Percentiles rank a stretch among this genome's conserved stretches.
Conservation (phyloP, 306 rosid genomes). For the Rubus idaeus region DNA sequence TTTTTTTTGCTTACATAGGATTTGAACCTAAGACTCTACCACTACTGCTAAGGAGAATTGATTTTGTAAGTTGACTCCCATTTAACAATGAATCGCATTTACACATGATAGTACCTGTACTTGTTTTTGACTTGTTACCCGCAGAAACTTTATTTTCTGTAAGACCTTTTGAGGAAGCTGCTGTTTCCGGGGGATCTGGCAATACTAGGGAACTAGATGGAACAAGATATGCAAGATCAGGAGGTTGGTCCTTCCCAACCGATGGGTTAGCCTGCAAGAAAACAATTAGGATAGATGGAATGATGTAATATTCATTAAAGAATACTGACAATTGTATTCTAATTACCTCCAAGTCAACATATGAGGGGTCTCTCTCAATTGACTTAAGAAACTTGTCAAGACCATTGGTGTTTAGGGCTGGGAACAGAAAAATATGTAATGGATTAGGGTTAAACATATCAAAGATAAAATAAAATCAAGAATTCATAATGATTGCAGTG, state of each 20-base stretch:
- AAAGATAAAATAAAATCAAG: slow-evolving; percentile 3
- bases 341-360: slow-evolving; percentile 91
- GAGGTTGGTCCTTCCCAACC: slow-evolving; percentile 92
- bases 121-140: slow-evolving; percentile 29
- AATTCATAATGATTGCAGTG: not conserved
- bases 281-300: slow-evolving; percentile 16
- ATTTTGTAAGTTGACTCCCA: not conserved
- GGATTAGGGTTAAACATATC: not conserved
- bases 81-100: slow-evolving; percentile 14
- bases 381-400: slow-evolving; percentile 80
- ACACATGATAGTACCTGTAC: slow-evolving; percentile 43
- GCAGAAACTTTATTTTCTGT: slow-evolving; percentile 38
- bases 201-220: slow-evolving; percentile 51
- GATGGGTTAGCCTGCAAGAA: slow-evolving; percentile 75
- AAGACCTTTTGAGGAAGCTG: slow-evolving; percentile 42
- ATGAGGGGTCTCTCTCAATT: slow-evolving; percentile 71
- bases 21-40: not conserved
- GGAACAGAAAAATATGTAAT: slow-evolving; percentile 19
- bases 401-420: slow-evolving; percentile 64
- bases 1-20: not conserved
- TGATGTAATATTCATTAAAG: slow-evolving; percentile 2
- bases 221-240: slow-evolving; percentile 85
- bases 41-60: not conserved
- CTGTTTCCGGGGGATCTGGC: slow-evolving; percentile 56
- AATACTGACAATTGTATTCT: slow-evolving; percentile 3